A percentile compares a stretch with the other conserved stretches of the same genome.
Evolutionary conservation across 2,329 filamentous ascomycete genomes (phyloP).

Genomic region (Thelonectria rubi): DNA sequence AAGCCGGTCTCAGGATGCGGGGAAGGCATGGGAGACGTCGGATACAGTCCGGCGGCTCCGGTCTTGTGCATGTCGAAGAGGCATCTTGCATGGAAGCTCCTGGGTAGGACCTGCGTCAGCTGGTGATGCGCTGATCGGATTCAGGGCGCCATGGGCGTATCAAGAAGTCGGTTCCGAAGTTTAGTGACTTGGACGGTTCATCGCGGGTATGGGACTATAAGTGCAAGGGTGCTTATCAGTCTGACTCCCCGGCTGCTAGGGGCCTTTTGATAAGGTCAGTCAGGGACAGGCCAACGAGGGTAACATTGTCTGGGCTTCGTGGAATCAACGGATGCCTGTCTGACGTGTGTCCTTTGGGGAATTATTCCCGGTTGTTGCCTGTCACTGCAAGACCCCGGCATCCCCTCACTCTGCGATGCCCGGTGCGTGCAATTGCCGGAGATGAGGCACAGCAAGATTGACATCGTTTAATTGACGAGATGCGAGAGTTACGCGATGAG

Average conservation of each 20-base stretch:
- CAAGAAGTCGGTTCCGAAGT: conserved; percentile 10
- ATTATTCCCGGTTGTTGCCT: not conserved
- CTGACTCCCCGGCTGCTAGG: not conserved
- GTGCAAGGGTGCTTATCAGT: conserved; percentile 12
- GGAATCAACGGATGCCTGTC: not conserved
- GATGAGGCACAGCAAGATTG: not conserved
- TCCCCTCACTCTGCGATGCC: not conserved
- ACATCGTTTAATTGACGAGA: not conserved
- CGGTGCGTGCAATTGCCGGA: not conserved
- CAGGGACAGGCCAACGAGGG: conserved; percentile 9
- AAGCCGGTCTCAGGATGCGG: conserved; percentile 13
- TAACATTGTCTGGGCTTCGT: not conserved
- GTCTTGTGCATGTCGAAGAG: not conserved
- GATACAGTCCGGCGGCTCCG: conserved; percentile 8
- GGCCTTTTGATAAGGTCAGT: conserved; percentile 6
- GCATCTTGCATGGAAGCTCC: not conserved
- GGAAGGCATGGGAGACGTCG: conserved; percentile 3
- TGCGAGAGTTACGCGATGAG: not conserved
- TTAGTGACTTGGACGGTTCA: not conserved
- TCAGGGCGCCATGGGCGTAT: not conserved
- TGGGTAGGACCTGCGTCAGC: not conserved
- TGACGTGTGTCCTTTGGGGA: not conserved
- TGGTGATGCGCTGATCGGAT: not conserved
- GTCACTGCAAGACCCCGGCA: not conserved
- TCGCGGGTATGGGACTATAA: not conserved